Conservation (phyloP, 2,329 filamentous ascomycete species). For the Graphiopsis chlorocephala region DNA sequence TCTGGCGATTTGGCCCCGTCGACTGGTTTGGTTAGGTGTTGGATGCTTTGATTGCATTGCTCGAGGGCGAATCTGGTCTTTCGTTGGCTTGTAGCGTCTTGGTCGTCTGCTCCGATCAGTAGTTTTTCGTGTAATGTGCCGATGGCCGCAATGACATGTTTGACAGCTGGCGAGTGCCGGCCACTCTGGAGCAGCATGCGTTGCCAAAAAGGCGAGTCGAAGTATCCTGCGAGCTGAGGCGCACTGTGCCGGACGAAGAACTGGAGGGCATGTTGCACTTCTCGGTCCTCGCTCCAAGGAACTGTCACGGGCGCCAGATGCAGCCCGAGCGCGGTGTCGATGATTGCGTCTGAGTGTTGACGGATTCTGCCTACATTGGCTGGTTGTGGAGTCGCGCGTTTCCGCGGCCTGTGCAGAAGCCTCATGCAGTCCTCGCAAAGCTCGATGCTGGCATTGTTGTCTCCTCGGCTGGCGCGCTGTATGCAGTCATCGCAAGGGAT, state of each 20-base stretch:
- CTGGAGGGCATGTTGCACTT: slow-evolving; percentile 25
- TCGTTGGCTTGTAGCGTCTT: slow-evolving; percentile 15
- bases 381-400: slow-evolving; percentile 11
- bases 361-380: slow-evolving; percentile 15
- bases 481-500: slow-evolving; percentile 29
- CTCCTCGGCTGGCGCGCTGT: slow-evolving; percentile 22
- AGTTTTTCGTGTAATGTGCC: slow-evolving; percentile 27
- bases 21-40: slow-evolving; percentile 19
- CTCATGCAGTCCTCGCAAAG: slow-evolving; percentile 25
- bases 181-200: slow-evolving; percentile 24
- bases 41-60: slow-evolving; percentile 28
- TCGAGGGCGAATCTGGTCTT: slow-evolving; percentile 25
- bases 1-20: slow-evolving; percentile 17
- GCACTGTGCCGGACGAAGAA: slow-evolving; percentile 26
- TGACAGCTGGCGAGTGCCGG: slow-evolving; percentile 23
- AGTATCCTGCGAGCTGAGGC: slow-evolving; percentile 27
- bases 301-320: slow-evolving; percentile 18
- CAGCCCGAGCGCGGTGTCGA: slow-evolving; percentile 21
- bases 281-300: slow-evolving; percentile 22
- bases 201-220: slow-evolving; percentile 29
- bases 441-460: slow-evolving; percentile 10
- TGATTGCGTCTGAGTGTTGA: slow-evolving; percentile 22
- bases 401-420: slow-evolving; percentile 21
- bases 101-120: slow-evolving; percentile 19
- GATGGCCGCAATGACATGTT: slow-evolving; percentile 25